phyloP scores from a whole-genome alignment of 2,329 filamentous ascomycete genomes.

The Neopestalotiopsis sp. region DNA sequence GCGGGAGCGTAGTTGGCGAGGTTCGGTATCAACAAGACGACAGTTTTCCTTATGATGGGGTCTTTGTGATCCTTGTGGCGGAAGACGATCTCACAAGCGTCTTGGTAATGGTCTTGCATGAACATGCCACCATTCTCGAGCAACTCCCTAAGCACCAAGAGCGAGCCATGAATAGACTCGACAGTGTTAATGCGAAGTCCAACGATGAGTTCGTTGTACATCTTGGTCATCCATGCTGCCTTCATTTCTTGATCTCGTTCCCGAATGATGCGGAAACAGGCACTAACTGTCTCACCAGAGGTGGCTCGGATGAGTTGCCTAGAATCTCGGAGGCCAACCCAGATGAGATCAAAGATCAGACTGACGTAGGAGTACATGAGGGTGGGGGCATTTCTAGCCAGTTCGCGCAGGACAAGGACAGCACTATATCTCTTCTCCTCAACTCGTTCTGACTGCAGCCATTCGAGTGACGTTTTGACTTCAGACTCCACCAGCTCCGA shows the following conservation, averaged over 20 bases:
- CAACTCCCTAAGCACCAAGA: conserved; percentile 90
- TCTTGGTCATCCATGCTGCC: conserved; percentile 85
- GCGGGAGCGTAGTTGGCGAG: conserved; percentile 90
- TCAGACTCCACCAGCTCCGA: conserved; percentile 96
- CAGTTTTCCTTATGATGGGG: conserved; percentile 83
- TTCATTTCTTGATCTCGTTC: conserved; percentile 90
- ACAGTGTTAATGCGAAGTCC: conserved; percentile 82
- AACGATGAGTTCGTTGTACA: conserved; percentile 83
- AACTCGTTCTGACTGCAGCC: conserved; percentile 92
- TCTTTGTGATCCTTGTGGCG: conserved; percentile 94
- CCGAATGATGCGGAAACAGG: conserved; percentile 94
- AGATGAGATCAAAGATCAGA: conserved; percentile 95
- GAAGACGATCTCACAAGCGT: conserved; percentile 90
- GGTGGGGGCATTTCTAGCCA: conserved; percentile 91
- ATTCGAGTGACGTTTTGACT: conserved; percentile 94
- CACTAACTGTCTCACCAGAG: conserved; percentile 89
- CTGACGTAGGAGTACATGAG: conserved; percentile 94
- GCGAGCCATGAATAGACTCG: conserved; percentile 91
- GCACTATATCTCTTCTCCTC: conserved; percentile 94
- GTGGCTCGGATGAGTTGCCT: conserved; percentile 92
- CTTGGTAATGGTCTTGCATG: conserved; percentile 93
- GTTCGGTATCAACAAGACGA: conserved; percentile 89
- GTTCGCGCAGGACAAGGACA: conserved; percentile 86
- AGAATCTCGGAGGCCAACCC: conserved; percentile 89
- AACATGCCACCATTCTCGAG: conserved; percentile 97